phyloP scores from a whole-genome alignment of 805 yeast genomes.

The Lachancea dasiensis region DNA sequence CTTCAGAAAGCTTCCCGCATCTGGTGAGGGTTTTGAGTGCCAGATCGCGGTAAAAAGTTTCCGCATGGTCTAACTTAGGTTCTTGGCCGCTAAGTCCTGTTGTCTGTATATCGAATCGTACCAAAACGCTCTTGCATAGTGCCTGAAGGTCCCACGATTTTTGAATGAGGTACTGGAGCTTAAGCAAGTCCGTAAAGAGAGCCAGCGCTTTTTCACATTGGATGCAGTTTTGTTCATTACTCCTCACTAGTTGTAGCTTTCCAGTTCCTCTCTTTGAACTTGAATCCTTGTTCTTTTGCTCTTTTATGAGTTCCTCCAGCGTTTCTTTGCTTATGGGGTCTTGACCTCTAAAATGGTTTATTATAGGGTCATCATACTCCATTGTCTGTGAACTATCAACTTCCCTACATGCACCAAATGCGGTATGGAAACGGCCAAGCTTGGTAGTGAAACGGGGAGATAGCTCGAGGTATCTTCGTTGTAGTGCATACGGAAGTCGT shows the following conservation, averaged over 20 bases:
- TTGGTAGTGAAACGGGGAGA: too few relatives aligned
- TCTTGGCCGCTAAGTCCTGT: conserved; percentile 2
- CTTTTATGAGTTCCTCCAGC: conserved; percentile 8
- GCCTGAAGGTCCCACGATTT: conserved; percentile 33
- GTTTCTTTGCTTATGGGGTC: conserved; percentile 7
- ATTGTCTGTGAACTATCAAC: conserved; percentile 1
- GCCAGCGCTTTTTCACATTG: conserved; percentile 26
- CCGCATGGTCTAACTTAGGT: conserved; percentile 8
- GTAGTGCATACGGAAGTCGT: too few relatives aligned
- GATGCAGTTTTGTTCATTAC: conserved; percentile 14
- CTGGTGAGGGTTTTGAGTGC: conserved; percentile 48
- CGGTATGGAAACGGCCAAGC: too few relatives aligned
- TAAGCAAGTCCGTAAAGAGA: conserved; percentile 25
- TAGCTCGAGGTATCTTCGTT: too few relatives aligned
- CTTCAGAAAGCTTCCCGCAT: conserved; percentile 36
- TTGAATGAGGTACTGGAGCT: conserved; percentile 22
- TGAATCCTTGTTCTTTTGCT: conserved; percentile 6
- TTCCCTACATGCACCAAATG: conserved; percentile 3
- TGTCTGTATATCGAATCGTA: conserved; percentile 20
- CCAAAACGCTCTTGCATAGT: conserved; percentile 24
- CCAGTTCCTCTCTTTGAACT: not conserved
- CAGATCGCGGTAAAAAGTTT: conserved; percentile 46
- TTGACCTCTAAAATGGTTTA: conserved; percentile 12
- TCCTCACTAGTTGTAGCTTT: not conserved
- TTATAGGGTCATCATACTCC: conserved; percentile 12